Percentiles rank a stretch among this genome's conserved stretches.
Evolutionary conservation across 495 filamentous ascomycete species (phyloP).

Genomic region (Penicillium bovifimosum): DNA sequence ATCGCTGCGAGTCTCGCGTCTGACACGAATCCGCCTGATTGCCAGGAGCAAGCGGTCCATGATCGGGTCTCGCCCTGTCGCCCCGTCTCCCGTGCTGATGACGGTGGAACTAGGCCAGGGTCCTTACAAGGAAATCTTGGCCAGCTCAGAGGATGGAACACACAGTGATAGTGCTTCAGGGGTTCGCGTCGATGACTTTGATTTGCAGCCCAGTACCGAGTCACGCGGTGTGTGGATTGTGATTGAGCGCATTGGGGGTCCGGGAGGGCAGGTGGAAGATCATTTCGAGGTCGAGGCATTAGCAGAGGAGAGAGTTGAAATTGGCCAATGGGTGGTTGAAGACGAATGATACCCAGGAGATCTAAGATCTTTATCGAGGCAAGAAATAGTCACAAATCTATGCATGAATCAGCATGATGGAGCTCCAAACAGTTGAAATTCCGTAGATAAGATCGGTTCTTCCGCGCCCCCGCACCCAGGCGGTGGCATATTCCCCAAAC

Average conservation of each 20-base stretch:
- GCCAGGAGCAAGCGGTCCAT: conserved; percentile 37
- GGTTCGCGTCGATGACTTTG: conserved; percentile 64
- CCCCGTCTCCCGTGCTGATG: conserved; percentile 54
- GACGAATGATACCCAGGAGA: conserved; percentile 24
- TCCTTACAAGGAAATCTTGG: conserved; percentile 56
- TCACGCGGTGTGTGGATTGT: conserved; percentile 66
- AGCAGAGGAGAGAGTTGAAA: conserved; percentile 58
- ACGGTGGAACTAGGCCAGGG: conserved; percentile 64
- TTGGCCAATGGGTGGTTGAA: conserved; percentile 51
- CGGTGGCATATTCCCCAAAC: conserved; percentile 19
- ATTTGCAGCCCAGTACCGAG: conserved; percentile 55
- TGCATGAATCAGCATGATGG: too few relatives aligned
- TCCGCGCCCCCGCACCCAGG: conserved; percentile 23
- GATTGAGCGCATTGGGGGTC: conserved; percentile 63
- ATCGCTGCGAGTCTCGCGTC: conserved; percentile 42
- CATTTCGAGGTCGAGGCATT: conserved; percentile 61
- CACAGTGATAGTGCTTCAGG: conserved; percentile 65
- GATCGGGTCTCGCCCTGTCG: conserved; percentile 32
- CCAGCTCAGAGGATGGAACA: conserved; percentile 54
- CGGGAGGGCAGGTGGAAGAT: conserved; percentile 45
- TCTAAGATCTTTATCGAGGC: background rate
- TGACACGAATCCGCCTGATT: conserved; percentile 56
- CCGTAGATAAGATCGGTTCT: conserved; percentile 11
- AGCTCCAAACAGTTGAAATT: background rate
- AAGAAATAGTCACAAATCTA: background rate